Evolutionary conservation across 495 filamentous ascomycete species (phyloP).

Genomic region (Lepidopterella palustris): DNA sequence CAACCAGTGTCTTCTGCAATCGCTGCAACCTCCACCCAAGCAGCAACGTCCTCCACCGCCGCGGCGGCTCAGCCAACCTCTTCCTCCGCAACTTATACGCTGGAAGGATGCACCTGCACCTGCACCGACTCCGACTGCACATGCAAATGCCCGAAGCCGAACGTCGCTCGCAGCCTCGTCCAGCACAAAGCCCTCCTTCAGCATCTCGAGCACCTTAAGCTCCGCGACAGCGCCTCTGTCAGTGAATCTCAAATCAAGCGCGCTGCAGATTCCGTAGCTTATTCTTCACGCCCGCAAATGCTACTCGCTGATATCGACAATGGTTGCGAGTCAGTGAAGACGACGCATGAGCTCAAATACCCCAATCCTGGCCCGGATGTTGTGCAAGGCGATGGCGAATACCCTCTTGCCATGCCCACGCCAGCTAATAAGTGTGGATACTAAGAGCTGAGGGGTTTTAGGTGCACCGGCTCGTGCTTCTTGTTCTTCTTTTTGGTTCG

Average conservation of each 20-base stretch:
- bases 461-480: no score
- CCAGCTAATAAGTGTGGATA: background rate
- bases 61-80: background rate
- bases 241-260: background rate
- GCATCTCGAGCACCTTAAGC: background rate
- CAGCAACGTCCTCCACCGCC: background rate
- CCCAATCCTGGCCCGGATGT: conserved; percentile 37
- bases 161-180: conserved; percentile 12
- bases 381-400: conserved; percentile 34
- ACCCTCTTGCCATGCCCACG: conserved; percentile 25
- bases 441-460: no score
- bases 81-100: conserved; percentile 9
- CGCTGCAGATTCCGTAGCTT: background rate
- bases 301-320: conserved; percentile 18
- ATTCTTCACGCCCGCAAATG: conserved; percentile 16
- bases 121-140: conserved; percentile 19
- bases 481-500: no score
- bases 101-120: conserved; percentile 22
- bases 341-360: conserved; percentile 32
- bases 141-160: conserved; percentile 18
- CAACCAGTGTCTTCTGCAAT: background rate
- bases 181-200: conserved; percentile 18
- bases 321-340: conserved; percentile 16
- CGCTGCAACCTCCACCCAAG: background rate
- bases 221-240: background rate